A percentile compares a stretch with the other conserved stretches of the same genome.
Conservation (phyloP, 768 basidiomycete species). For the Leccinum pellstonianum region DNA sequence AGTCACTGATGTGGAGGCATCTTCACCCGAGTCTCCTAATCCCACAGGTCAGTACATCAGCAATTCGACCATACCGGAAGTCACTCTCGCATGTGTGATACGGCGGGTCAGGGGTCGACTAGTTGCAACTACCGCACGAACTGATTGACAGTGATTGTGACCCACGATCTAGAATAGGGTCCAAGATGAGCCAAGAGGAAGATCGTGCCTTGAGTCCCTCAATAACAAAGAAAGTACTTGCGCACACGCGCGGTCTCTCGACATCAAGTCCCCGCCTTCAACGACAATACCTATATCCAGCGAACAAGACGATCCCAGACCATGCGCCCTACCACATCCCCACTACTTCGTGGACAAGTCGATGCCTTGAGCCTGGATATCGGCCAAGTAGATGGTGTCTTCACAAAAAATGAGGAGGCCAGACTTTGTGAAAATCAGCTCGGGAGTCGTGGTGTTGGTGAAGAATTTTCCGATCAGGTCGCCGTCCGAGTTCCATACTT, state of each 20-base stretch:
- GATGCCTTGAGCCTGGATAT: background rate
- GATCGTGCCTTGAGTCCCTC: background rate
- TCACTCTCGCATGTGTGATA: background rate
- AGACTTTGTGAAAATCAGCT: background rate
- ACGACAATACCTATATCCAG: background rate
- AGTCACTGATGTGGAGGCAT: background rate
- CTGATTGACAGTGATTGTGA: background rate
- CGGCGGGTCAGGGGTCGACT: too few species aligned
- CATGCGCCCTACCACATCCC: background rate
- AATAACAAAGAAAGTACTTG: background rate
- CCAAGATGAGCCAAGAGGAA: background rate
- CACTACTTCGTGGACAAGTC: background rate
- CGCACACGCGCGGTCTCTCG: background rate
- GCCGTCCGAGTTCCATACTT: background rate
- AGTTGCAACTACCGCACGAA: background rate
- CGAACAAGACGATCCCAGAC: background rate
- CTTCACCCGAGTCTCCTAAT: background rate
- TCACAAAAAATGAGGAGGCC: background rate
- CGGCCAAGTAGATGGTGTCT: background rate
- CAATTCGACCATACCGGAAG: background rate
- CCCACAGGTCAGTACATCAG: background rate
- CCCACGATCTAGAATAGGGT: background rate
- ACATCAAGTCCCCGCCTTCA: background rate
- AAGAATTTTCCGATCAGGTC: background rate
- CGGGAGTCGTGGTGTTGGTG: background rate